These are phyloP conservation scores for Alternaria postmessia DNA, from an alignment of 2,329 filamentous ascomycete genomes.

Conservation along the genomic window DNA sequence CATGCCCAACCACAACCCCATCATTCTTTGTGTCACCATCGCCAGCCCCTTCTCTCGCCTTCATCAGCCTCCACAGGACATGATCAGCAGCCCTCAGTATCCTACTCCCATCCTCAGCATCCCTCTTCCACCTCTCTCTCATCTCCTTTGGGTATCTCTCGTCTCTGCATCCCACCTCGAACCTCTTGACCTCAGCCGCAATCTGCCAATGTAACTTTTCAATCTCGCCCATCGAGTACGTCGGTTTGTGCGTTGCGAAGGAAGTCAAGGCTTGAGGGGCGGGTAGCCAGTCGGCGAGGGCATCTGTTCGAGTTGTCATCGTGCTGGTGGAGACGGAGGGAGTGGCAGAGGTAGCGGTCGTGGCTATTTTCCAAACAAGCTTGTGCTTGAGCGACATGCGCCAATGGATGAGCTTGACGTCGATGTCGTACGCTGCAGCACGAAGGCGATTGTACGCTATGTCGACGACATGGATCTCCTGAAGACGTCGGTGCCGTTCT, in stretches of 20 bases:
- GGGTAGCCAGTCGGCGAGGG: constrained; percentile 24
- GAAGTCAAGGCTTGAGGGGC: constrained; percentile 1
- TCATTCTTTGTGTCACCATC: background rate
- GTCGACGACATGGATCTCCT: constrained; percentile 33
- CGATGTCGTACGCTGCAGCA: constrained; percentile 24
- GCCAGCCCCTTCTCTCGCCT: background rate
- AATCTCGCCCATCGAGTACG: constrained; percentile 29
- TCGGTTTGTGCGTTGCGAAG: constrained; percentile 22
- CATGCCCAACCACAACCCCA: background rate
- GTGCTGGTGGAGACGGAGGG: background rate
- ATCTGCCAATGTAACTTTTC: constrained; percentile 25
- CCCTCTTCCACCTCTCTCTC: constrained; percentile 28
- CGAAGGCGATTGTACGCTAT: constrained; percentile 28
- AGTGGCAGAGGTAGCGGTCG: too few species aligned
- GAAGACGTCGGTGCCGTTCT: constrained; percentile 24
- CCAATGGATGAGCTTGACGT: constrained; percentile 27
- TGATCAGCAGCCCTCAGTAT: constrained; percentile 30
- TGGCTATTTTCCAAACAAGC: constrained; percentile 18
- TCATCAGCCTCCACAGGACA: constrained; percentile 23
- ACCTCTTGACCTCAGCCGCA: constrained; percentile 24
- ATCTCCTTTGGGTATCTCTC: constrained; percentile 10
- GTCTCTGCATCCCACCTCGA: constrained; percentile 25
- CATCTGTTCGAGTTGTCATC: background rate
- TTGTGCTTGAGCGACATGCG: constrained; percentile 31
- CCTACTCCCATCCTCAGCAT: constrained; percentile 33